These are phyloP conservation scores for Brassica napus DNA, from an alignment of 345 rosid species.

Conservation along the genomic window DNA sequence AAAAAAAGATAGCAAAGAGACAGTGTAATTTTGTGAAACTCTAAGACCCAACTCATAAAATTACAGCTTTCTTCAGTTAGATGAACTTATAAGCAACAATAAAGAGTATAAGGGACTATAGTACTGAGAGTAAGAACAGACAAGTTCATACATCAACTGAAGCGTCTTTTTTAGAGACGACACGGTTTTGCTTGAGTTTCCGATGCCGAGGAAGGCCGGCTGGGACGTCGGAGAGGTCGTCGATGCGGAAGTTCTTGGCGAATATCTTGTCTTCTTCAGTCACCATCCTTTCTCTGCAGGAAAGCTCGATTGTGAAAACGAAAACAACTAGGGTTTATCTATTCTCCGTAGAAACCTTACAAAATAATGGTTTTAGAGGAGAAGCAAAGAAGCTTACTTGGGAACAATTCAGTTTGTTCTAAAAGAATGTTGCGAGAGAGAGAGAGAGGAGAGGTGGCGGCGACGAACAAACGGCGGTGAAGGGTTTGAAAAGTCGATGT, in stretches of 20 bases:
- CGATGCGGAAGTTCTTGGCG: constrained; percentile 38
- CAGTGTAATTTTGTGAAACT: background rate
- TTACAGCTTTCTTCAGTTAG: background rate
- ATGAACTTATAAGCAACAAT: background rate
- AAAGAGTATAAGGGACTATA: background rate
- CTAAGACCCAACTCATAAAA: background rate
- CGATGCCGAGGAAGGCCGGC: constrained; percentile 64
- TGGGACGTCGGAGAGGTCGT: constrained; percentile 79
- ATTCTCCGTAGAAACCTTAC: background rate
- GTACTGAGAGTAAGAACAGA: background rate
- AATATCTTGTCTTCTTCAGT: constrained; percentile 23
- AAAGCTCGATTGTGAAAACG: background rate
- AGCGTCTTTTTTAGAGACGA: constrained; percentile 61
- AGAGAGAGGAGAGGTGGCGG: background rate
- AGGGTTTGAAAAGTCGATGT: background rate
- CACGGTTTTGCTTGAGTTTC: constrained; percentile 60
- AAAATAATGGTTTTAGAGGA: background rate
- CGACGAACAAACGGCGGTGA: background rate
- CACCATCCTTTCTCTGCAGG: constrained; percentile 28
- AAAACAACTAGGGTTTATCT: background rate
- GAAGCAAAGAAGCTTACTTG: background rate
- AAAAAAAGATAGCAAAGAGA: background rate
- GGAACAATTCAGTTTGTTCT: background rate
- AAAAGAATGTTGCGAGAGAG: background rate
- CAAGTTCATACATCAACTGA: constrained; percentile 54